A percentile compares a stretch with the other conserved stretches of the same genome.
phyloP scores from a whole-genome alignment of 1,139 yeast genomes.

The Saccharomyces hybrid region DNA sequence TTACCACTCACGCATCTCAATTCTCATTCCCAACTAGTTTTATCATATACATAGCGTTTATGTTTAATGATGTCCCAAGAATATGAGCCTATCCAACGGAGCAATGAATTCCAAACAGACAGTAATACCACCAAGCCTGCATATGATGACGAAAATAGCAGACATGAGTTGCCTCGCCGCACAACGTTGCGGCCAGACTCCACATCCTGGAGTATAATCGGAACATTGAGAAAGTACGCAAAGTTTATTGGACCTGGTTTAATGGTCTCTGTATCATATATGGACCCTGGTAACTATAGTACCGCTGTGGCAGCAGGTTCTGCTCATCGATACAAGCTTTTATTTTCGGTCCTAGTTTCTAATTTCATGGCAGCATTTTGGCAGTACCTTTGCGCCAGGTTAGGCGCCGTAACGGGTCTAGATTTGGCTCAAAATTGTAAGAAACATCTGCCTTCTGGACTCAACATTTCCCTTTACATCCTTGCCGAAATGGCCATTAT shows the following conservation, averaged over 20 bases:
- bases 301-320: constrained; percentile 79
- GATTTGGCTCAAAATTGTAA: constrained; percentile 75
- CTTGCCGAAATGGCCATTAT: constrained; percentile 70
- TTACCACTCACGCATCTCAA: not conserved
- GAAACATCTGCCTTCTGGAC: constrained; percentile 48
- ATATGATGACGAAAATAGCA: not conserved
- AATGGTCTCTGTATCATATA: constrained; percentile 68
- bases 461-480: constrained; percentile 51
- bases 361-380: constrained; percentile 65
- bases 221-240: constrained; percentile 38
- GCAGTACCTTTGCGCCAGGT: constrained; percentile 63
- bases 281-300: constrained; percentile 79
- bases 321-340: constrained; percentile 54
- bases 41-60: not conserved
- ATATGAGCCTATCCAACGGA: constrained; percentile 6
- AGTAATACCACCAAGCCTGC: not conserved
- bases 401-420: constrained; percentile 72
- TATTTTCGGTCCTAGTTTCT: constrained; percentile 57
- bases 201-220: not conserved
- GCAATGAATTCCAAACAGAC: not conserved
- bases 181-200: not conserved
- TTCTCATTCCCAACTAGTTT: not conserved
- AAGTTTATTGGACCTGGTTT: constrained; percentile 71
- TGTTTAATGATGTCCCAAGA: constrained; percentile 6
- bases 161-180: not conserved